Conservation (phyloP, 371 early-diverging fungal species). For the Neoconidiobolus thromboides region DNA sequence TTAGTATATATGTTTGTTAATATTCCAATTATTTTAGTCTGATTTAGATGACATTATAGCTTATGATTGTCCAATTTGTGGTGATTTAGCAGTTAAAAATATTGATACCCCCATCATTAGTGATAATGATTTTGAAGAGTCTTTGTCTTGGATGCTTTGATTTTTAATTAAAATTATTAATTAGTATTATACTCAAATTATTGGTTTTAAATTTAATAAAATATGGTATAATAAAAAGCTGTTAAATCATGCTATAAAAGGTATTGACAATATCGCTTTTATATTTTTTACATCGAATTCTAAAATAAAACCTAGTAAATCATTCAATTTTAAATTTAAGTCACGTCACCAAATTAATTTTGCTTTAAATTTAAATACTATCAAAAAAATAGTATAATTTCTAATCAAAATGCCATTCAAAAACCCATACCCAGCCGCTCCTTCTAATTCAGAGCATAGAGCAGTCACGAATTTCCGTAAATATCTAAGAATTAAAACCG, state of each 20-base stretch:
- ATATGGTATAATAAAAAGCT: not conserved
- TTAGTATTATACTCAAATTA: not conserved
- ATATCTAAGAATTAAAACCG: slow-evolving; percentile 57
- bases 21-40: slow-evolving; percentile 17
- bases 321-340: not conserved
- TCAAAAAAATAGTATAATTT: no score
- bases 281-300: not conserved
- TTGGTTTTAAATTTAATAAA: not conserved
- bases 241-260: not conserved
- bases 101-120: slow-evolving; percentile 53
- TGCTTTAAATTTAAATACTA: not conserved
- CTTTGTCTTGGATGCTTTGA: slow-evolving; percentile 32
- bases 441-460: no score
- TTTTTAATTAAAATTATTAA: not conserved
- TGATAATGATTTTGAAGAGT: slow-evolving; percentile 25
- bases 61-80: slow-evolving; percentile 68
- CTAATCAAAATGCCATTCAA: no score
- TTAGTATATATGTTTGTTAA: not conserved
- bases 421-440: no score
- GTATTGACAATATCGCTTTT: not conserved
- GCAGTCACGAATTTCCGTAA: slow-evolving; percentile 5
- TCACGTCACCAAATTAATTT: not conserved
- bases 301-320: not conserved
- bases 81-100: slow-evolving; percentile 69
- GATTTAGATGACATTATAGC: slow-evolving; percentile 67